phyloP scores from a whole-genome alignment of 108 stramenopile genomes.

The Skeletonema marinoi region DNA sequence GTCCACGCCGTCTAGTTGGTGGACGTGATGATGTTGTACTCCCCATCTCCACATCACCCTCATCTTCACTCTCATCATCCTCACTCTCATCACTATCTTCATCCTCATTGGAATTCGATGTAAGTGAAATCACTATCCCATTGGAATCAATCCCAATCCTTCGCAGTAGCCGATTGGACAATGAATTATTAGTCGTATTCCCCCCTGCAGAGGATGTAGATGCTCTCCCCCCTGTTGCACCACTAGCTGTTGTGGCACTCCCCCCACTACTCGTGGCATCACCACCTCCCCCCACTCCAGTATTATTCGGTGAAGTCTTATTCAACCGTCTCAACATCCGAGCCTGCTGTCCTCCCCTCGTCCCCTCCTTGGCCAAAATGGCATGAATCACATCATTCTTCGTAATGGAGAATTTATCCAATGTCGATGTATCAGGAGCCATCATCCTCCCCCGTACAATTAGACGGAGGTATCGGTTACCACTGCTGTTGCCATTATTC shows the following conservation, averaged over 20 bases:
- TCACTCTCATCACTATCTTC: conserved; percentile 32
- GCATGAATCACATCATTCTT: conserved; percentile 75
- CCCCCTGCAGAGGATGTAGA: not conserved
- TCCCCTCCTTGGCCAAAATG: conserved; percentile 60
- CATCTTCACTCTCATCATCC: conserved; percentile 7
- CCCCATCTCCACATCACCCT: conserved; percentile 4
- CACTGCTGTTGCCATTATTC: not conserved
- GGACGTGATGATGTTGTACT: not conserved
- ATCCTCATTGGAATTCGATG: conserved; percentile 6
- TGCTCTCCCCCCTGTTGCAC: conserved; percentile 1
- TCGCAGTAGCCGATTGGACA: conserved; percentile 17
- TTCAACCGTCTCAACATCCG: conserved; percentile 24
- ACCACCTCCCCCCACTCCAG: not conserved
- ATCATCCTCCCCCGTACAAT: conserved; percentile 76
- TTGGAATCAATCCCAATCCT: conserved; percentile 61
- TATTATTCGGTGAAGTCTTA: not conserved
- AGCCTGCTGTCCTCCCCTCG: conserved; percentile 41
- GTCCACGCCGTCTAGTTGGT: not conserved
- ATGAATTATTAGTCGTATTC: not conserved
- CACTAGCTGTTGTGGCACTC: not conserved
- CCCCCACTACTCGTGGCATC: not conserved
- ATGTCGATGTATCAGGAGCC: conserved; percentile 63
- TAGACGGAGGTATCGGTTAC: conserved; percentile 62
- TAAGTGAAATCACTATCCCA: conserved; percentile 43
- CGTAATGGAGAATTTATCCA: conserved; percentile 52